phyloP scores from a whole-genome alignment of 352 stramenopile genomes.

The Globisporangium paddicum region DNA sequence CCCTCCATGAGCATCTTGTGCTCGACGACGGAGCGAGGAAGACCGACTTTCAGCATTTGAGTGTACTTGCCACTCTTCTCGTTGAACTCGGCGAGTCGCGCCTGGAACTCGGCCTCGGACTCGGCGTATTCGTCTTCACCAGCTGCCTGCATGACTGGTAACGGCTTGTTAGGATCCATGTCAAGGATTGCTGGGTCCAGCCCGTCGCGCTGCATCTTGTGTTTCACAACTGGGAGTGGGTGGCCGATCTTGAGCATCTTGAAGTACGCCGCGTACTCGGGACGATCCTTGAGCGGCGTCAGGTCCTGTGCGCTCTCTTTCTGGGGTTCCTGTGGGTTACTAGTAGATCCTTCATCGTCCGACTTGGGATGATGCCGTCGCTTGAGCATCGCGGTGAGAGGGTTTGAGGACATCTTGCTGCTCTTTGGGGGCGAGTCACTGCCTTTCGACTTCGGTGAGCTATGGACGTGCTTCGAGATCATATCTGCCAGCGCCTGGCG shows the following conservation, averaged over 20 bases:
- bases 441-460: neutral
- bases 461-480: conserved; percentile 29
- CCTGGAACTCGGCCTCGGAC: conserved; percentile 43
- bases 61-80: conserved; percentile 64
- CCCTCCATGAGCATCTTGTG: conserved; percentile 86
- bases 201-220: conserved; percentile 71
- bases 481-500: conserved; percentile 32
- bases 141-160: conserved; percentile 19
- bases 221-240: conserved; percentile 55
- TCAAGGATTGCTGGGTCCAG: conserved; percentile 61
- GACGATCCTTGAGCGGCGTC: conserved; percentile 56
- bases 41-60: conserved; percentile 78
- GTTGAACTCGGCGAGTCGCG: conserved; percentile 56
- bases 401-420: conserved; percentile 4
- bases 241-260: conserved; percentile 81
- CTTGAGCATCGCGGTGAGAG: conserved; percentile 14
- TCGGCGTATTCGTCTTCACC: conserved; percentile 21
- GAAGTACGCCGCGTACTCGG: conserved; percentile 72
- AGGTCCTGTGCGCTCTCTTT: conserved; percentile 16
- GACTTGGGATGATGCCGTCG: conserved; percentile 1
- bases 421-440: neutral
- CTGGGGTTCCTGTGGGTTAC: conserved; percentile 6
- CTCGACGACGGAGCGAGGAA: conserved; percentile 59
- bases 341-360: neutral
- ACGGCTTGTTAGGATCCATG: conserved; percentile 50